phyloP scores from a whole-genome alignment of 2,329 filamentous ascomycete species.

The Raffaelea albimanens region DNA sequence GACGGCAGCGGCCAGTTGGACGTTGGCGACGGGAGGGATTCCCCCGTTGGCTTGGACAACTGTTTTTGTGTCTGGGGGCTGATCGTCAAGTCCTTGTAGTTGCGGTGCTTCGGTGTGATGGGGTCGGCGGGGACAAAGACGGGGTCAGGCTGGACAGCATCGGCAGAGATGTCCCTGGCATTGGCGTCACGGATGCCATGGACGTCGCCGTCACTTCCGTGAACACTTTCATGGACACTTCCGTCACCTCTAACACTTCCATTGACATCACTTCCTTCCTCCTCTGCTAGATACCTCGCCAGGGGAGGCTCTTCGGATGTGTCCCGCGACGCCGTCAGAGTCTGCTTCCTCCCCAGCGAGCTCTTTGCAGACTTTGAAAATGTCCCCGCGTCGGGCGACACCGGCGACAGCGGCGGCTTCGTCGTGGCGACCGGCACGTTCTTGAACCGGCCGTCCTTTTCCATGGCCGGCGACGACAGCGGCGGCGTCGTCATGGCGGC shows the following conservation, averaged over 20 bases:
- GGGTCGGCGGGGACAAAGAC: not conserved
- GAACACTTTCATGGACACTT: too few relatives aligned
- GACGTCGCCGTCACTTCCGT: too few relatives aligned
- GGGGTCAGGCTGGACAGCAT: not conserved
- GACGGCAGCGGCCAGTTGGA: conserved; percentile 14
- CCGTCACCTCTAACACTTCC: too few relatives aligned
- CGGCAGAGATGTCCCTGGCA: not conserved
- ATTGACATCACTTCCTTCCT: too few relatives aligned
- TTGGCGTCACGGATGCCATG: too few relatives aligned
- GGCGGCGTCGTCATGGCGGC: not conserved
- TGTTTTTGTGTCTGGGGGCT: not conserved
- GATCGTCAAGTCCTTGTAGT: not conserved
- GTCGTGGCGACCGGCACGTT: not conserved
- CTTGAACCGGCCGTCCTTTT: not conserved
- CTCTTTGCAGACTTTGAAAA: too few relatives aligned
- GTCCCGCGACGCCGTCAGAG: not conserved
- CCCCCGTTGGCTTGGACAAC: not conserved
- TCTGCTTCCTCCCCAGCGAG: too few relatives aligned
- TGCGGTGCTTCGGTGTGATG: not conserved
- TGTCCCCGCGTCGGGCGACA: not conserved
- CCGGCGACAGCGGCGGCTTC: not conserved
- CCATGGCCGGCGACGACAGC: not conserved
- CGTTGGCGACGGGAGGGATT: conserved; percentile 6
- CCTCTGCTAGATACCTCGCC: too few relatives aligned
- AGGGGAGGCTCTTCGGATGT: not conserved